Conservation (phyloP, 2,329 filamentous ascomycete species). For the Elsinoe batatas region DNA sequence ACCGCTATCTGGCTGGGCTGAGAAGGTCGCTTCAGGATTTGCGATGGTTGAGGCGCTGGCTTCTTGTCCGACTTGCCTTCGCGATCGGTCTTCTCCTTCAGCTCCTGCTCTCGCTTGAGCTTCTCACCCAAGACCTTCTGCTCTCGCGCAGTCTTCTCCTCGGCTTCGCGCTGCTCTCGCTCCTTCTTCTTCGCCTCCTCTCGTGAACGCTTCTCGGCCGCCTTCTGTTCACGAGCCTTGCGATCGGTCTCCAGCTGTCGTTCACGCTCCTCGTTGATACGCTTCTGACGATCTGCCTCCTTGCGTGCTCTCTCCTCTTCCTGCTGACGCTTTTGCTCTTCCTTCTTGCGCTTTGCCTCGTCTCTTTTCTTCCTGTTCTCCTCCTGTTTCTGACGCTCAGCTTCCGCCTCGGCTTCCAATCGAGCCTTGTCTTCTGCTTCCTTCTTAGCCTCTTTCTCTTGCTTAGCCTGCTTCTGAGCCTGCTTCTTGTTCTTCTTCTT, state of each 20-base stretch:
- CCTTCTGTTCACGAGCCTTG: constrained; percentile 69
- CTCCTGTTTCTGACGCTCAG: constrained; percentile 68
- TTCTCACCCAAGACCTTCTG: constrained; percentile 49
- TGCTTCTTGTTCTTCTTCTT: constrained; percentile 92
- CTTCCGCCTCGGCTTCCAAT: constrained; percentile 63
- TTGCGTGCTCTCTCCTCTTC: constrained; percentile 80
- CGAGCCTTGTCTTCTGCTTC: constrained; percentile 86
- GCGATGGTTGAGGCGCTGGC: constrained; percentile 31
- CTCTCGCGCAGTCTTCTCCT: constrained; percentile 68
- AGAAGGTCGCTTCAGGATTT: constrained; percentile 48
- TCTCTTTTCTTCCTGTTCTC: constrained; percentile 75
- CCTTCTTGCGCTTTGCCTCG: constrained; percentile 83
- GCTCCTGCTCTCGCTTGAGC: constrained; percentile 54
- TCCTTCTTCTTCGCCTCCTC: constrained; percentile 68
- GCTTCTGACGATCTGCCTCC: constrained; percentile 72
- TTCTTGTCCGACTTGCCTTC: constrained; percentile 31
- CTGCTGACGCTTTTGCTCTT: constrained; percentile 79
- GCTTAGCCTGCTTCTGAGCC: constrained; percentile 75
- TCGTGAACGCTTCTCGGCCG: constrained; percentile 67
- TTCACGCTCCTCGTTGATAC: constrained; percentile 74
- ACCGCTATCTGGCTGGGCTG: constrained; percentile 46
- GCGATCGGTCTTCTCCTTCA: constrained; percentile 35
- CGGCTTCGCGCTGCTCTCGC: constrained; percentile 50
- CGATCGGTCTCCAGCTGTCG: constrained; percentile 77
- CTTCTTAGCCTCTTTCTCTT: constrained; percentile 81